Percentiles rank a stretch among this genome's conserved stretches.
Evolutionary conservation across 176 grass and related monocot genomes (phyloP).

Genomic region (Bothriochloa decipiens): DNA sequence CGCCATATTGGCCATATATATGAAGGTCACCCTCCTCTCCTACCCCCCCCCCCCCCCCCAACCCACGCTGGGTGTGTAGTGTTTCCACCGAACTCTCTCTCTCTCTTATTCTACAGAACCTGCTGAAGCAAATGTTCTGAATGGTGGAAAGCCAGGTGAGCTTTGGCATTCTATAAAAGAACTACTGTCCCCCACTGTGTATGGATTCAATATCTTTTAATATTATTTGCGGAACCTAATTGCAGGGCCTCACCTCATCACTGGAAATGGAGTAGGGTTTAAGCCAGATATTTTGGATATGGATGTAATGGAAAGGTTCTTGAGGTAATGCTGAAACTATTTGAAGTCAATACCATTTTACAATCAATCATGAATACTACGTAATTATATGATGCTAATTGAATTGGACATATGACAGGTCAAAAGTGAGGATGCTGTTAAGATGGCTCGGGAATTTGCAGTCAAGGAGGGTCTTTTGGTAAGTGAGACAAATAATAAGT

Average conservation of each 20-base stretch:
- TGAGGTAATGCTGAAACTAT: conserved; percentile 52
- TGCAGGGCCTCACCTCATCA: conserved; percentile 86
- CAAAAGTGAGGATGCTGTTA: conserved; percentile 81
- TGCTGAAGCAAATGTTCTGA: no score
- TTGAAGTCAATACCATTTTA: no score
- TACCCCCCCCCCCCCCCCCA: no score
- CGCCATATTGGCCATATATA: no score
- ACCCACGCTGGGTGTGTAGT: no score
- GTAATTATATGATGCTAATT: background rate
- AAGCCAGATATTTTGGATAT: conserved; percentile 94
- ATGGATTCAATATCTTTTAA: background rate
- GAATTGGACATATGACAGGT: conserved; percentile 51
- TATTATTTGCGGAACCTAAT: conserved; percentile 16
- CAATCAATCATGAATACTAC: conserved; percentile 1
- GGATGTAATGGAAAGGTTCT: conserved; percentile 96
- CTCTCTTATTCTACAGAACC: no score
- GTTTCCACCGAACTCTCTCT: no score
- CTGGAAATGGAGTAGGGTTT: conserved; percentile 94
- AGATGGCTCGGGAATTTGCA: conserved; percentile 79
- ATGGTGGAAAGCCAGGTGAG: conserved; percentile 55
- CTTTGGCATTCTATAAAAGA: background rate
- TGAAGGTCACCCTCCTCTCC: no score
- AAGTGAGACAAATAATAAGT: conserved; percentile 21
- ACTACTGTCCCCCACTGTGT: background rate
- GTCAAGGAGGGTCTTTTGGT: conserved; percentile 86